Evolutionary conservation across 192 early-diverging fungal genomes (phyloP).

Genomic region (Coemansia umbellata): DNA sequence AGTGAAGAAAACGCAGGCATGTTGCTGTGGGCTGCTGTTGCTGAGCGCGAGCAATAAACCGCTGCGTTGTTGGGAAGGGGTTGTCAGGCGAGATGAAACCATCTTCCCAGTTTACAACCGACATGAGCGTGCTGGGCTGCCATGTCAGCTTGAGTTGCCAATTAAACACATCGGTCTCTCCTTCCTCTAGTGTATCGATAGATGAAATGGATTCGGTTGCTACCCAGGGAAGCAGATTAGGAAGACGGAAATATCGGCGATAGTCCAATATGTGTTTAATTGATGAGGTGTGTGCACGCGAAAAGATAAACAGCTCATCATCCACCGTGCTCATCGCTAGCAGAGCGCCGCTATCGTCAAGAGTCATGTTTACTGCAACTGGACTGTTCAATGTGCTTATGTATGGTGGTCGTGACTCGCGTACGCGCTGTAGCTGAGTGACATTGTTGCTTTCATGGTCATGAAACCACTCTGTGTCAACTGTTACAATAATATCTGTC

Average conservation of each 20-base stretch:
- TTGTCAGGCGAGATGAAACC: constrained; percentile 36
- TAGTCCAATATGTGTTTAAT: constrained; percentile 41
- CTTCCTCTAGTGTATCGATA: constrained; percentile 39
- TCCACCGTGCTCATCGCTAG: constrained; percentile 49
- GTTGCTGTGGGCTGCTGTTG: constrained; percentile 33
- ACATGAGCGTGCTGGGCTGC: constrained; percentile 37
- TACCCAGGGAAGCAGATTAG: constrained; percentile 16
- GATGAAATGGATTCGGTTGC: constrained; percentile 41
- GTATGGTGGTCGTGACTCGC: constrained; percentile 50
- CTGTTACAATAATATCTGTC: constrained; percentile 41
- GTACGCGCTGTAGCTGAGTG: constrained; percentile 47
- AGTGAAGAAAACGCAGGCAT: constrained; percentile 43
- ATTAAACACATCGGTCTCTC: constrained; percentile 42
- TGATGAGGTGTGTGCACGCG: constrained; percentile 32
- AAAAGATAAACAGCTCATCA: constrained; percentile 48
- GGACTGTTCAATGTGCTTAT: constrained; percentile 52
- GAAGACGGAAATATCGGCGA: constrained; percentile 39
- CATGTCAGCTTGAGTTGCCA: constrained; percentile 47
- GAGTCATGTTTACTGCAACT: constrained; percentile 48
- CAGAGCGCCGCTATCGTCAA: constrained; percentile 47
- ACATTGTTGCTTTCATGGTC: constrained; percentile 42
- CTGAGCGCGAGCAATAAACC: constrained; percentile 26
- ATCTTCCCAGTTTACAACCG: constrained; percentile 39
- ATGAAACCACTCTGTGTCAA: constrained; percentile 50
- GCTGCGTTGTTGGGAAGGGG: constrained; percentile 37